These are phyloP conservation scores for Avena insularis DNA, from an alignment of 176 grass and related monocot species.

Conservation along the genomic window DNA sequence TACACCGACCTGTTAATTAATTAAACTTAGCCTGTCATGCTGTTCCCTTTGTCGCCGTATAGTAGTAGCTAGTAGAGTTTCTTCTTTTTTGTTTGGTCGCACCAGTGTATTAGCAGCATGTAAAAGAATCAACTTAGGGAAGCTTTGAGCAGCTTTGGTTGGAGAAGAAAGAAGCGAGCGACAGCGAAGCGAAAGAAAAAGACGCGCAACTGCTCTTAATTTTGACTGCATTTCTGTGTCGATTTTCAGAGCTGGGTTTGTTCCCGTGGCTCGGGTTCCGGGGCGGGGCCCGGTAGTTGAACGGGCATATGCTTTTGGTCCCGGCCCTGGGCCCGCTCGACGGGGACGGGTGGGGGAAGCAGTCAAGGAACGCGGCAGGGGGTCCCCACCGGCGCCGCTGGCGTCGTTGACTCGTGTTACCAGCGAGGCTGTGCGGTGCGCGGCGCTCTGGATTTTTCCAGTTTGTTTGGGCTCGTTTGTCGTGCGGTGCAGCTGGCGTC, in stretches of 20 bases:
- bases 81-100: not conserved
- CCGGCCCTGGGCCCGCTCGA: not conserved
- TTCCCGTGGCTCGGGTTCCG: not conserved
- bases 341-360: not conserved
- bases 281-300: conserved; percentile 27
- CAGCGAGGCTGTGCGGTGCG: not conserved
- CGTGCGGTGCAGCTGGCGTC: not conserved
- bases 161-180: not conserved
- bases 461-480: not conserved
- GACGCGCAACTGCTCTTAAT: not conserved
- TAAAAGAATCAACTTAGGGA: conserved; percentile 1
- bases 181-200: not conserved
- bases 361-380: conserved; percentile 47
- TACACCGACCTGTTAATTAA: not conserved
- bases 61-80: not conserved
- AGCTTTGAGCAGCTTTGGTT: conserved; percentile 1
- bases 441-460: not conserved
- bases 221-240: conserved; percentile 6
- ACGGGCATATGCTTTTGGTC: not conserved
- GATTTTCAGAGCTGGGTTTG: not conserved
- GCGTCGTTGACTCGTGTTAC: conserved; percentile 44
- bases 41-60: not conserved
- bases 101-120: not conserved
- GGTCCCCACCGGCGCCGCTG: conserved; percentile 1
- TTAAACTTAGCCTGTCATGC: conserved; percentile 4